Evolutionary conservation across 768 basidiomycete species (phyloP), one percentile per base, ranked within the genome.

Genomic region (Lactifluus piperatus): DNA sequence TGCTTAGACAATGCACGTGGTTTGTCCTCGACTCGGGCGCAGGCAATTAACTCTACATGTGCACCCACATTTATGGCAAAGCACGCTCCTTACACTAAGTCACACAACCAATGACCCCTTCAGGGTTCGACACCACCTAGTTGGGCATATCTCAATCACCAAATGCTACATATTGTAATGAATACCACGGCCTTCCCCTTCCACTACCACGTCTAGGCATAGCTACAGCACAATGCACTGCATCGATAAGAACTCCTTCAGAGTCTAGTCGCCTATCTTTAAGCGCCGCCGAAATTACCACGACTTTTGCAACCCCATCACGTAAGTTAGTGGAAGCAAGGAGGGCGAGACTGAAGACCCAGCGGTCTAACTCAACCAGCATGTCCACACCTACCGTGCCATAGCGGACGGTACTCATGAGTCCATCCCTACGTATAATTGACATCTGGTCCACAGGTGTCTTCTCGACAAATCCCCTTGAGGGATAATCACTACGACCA

Each of bases 81-180:
- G 22, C 39, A 36, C 22, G n/a, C 14, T 49, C 32, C 47, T 36
- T 50, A 30, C 22, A 24, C 9, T 4, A 26, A 26, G 16, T 56
- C 60, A 56, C 54, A 61, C 60, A 36, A 34, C 9, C 14, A 56
- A 56, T 56, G 60, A 61, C 60, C 60, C 60, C 60, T 56, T 61
- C 55, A 61, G 60, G 60, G 60, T 45, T 39, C 22, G 22, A 61
- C 50, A 47, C 36, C 37, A 61, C 29, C 16, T 47, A 30, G 16
- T 51, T 39, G 37, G 34, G 27, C 36, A 51, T 30, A 24, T 4
- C 24, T 20, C 43, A 22, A 20, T 56, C 37, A 13, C 27, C 24
- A 26, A 22, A 5, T 43, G 36, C 53, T 50, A 59, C 34, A 29
- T 18, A 9, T 11, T 49, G 8, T 8, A 44, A 41, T 5, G 6